Evolutionary conservation across 169 alveolate species (phyloP), one percentile per base, ranked within the genome.

Genomic region (Eimeria sp.): DNA sequence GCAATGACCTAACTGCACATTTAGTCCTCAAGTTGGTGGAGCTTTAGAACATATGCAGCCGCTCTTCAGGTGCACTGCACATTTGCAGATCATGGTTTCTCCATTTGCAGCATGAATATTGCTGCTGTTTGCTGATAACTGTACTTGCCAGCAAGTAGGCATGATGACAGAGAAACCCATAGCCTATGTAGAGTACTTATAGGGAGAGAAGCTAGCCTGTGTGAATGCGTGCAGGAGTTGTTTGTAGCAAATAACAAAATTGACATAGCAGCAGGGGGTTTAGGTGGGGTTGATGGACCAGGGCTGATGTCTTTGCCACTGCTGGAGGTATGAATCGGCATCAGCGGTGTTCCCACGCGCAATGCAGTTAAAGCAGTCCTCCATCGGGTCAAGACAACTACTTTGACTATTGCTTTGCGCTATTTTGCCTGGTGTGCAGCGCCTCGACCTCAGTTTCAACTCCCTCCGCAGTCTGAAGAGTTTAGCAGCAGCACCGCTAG

Each of bases 401-500:
- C 54, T 16, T 72, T 34, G n/a, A 25, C 54, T 1, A 4, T 11
- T 49, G 61, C 27, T 54, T 0, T 57, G 73, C 54, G 0, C 22
- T 3, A 47, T 89, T 67, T 30, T 49, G 49, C 34, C 49, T 25
- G 49, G 47, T 25, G 22, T 70, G 63, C 94, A 93, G 96, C 87
- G 88, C 22, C 88, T 93, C 47, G 96, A 93, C 16, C 89, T 93
- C 5, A 93, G 96, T 84, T 83, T 30, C 40, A 93, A 93, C 80
- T 83, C 75, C 43, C 78, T 93, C 5, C 49, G 88, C 25, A 49
- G 73, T 34, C 45, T 63, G 18, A 82, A 63, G 30, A 86, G 51
- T 40, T 73, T 93, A 30, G 92, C 61, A 75, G 43, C 58, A 14
- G 89, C 80, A 43, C 86, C 75, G 49, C 90, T 88, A 30, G 94